Evolutionary conservation across 1,284 basidiomycete species (phyloP), one percentile per base, ranked within the genome.

Genomic region (Naganishia liquefaciens): DNA sequence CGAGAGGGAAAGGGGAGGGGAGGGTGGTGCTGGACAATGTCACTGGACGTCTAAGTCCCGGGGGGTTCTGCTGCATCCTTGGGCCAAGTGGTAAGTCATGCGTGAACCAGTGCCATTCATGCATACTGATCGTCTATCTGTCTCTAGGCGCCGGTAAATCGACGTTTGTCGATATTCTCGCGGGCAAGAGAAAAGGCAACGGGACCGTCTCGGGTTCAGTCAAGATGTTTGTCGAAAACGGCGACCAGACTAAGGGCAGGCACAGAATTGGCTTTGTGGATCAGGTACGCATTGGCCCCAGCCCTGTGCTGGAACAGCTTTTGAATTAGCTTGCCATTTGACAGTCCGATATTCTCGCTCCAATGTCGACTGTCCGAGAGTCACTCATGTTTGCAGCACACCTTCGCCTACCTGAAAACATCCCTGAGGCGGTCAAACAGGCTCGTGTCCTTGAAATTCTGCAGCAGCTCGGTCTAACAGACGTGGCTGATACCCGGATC

Each of bases 11-110:
- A 2, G 62, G 28, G 21, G 28, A 53, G 25, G 87, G 86, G 33
- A 89, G 88, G 71, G 80, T 85, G 30, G 82, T 95, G n/a, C 79
- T 95, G 51, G 85, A 89, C 72, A 81, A 80, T 42, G 82, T 91
- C 23, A 85, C 79, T n/a, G 92, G 92, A 0, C 77, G 78, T 5
- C 84, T 94, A 17, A 79, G 81, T 0, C 84, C 90, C 0, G 92
- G 92, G 3, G 84, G 89, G 64, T 87, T 94, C 81, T 87, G 91
- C 83, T 89, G 88, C 23, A 85, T 95, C 62, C 84, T 95, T 5
- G 92, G 92, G 0, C 91, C 92, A 0, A 91, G 87, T 74, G 90
- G 89, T 84, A 70, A 66, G 82, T 27, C 47, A 11, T 47, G n/a
- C 11, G 19, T 33, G 33, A 30, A 19, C 19, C 27, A 25, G 19